Base-by-base conservation (phyloP, 208 protist species). In the Crithidia fasciculata region DNA sequence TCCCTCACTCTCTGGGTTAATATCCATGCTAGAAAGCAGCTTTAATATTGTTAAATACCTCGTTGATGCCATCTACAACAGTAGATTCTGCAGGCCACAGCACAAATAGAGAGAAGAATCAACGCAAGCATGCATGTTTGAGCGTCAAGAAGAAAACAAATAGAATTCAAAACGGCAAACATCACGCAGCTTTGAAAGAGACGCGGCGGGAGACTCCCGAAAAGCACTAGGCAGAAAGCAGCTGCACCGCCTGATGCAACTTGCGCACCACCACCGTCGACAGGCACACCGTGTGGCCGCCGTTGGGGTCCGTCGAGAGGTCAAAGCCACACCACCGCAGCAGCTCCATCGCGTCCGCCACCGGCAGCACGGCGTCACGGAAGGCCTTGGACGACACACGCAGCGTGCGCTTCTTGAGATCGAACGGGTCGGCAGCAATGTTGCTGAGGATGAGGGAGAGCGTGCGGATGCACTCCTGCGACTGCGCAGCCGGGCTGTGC, bases 301-400 rank as follows among this genome's bases (percentile, higher is more conserved):
- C 81, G 19, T 76, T 80, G 5, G 49, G 57, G 53, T 90, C 88
- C 16, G 60, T 74, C 2, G 69, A 78, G 6, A 94, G 74, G 39
- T 89, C 81, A 63, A 96, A 96, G 36, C 87, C 83, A 71, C 84
- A 90, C 64, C 66, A 75, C 4, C 81, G 89, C 44, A 96, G 62
- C 12, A 96, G 68, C 66, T 73, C 43, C 61, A 88, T 64, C 8
- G 92, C 86, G 3, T 71, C 76, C 10, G 69, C 72, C 3, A 94
- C 52, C 18, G 88, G 83, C 15, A 77, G 28, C 40, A 96, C 53
- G 41, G 74, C 75, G 5, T 81, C 81, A n/a, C 68, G 63, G 62
- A 96, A 93, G 16, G 72, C 60, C 54, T 81, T 88, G 37, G 86
- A 90, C 2, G 76, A 82, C 37, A 85, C 86, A 47, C 81, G 78